Evolutionary conservation across 768 basidiomycete genomes (phyloP), one percentile per base, ranked within the genome.

Genomic region (Antrodiella citrinella): DNA sequence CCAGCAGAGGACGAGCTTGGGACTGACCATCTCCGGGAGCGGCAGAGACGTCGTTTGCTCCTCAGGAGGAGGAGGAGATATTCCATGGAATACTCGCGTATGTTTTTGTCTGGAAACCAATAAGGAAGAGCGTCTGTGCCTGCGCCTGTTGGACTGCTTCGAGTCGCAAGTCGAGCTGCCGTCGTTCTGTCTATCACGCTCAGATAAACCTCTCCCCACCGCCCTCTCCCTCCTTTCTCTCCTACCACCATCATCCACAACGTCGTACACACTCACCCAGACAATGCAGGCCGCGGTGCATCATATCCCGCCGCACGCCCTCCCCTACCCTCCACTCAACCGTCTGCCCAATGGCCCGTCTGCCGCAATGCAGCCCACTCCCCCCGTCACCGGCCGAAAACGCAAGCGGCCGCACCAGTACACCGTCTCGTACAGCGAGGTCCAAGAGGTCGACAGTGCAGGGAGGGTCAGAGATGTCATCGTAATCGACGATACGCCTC

Each of bases 401-500:
- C 82, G 88, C 57, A 90, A 90, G 72, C 81, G 87, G 64, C 76
- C 82, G 24, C 82, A 84, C 59, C 84, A 87, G 59, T 86, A 77
- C 66, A 84, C 82, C 20, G 84, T 91, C 67, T 84, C 78, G 72
- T 91, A 90, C 73, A 88, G 84, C 63, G 88, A 91, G 65, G 86
- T 90, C 38, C 82, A 91, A 60, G 90, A 92, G 69, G 77, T 91
- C 64, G 90, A 92, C 69, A 75, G 73, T 58, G 72, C 84, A 45
- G 90, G 90, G 53, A 72, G 75, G 57, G 73, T 90, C 35, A 72
- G 90, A 48, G 90, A 92, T 66, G 86, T 92, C 64, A 92, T 93
- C 67, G 84, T 93, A 59, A 91, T 93, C 66, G 91, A 93, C 59
- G 91, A 93, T 71, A 91, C 91, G 41, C 90, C 90, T 23, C 84